Conservation (phyloP, 257 asterid species). For the Fraxinus quadrangulata region DNA sequence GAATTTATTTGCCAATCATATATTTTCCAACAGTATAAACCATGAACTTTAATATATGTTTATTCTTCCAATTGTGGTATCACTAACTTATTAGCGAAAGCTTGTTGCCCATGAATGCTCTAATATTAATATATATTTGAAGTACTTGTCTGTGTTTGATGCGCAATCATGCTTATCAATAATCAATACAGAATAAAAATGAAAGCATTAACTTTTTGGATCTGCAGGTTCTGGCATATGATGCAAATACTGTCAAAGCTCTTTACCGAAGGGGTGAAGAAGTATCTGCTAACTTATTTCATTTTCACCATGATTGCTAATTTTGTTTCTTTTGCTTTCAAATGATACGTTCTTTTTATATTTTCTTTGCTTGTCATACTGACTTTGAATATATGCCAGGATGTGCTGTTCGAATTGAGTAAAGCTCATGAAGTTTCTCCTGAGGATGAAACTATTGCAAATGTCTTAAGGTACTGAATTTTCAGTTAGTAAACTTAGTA, state of each 20-base stretch:
- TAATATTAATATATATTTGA: not conserved
- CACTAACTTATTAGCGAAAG: constrained; percentile 9
- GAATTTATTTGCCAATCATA: too few relatives aligned
- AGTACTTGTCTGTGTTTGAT: not conserved
- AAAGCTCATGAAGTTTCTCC: constrained; percentile 84
- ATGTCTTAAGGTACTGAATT: constrained; percentile 67
- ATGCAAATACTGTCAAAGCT: constrained; percentile 73
- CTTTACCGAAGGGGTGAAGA: constrained; percentile 95
- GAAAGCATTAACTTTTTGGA: constrained; percentile 23
- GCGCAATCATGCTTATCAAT: constrained; percentile 13
- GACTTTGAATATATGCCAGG: constrained; percentile 44
- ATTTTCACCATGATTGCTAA: constrained; percentile 21
- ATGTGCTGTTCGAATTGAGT: constrained; percentile 82
- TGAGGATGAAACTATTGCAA: constrained; percentile 88
- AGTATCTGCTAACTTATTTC: constrained; percentile 38
- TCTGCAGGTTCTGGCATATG: constrained; percentile 75
- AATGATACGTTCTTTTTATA: constrained; percentile 7
- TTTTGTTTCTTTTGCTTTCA: constrained; percentile 25
- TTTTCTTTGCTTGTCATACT: constrained; percentile 1
- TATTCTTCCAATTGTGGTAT: constrained; percentile 23
- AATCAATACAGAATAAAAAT: constrained; percentile 11
- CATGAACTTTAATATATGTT: not conserved
- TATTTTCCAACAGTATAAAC: too few relatives aligned
- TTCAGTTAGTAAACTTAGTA: constrained; percentile 1
- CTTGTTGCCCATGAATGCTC: constrained; percentile 4